Evolutionary conservation across 2,329 filamentous ascomycete species (phyloP), one percentile per base, ranked within the genome.

Genomic region (Curvularia spicifera): DNA sequence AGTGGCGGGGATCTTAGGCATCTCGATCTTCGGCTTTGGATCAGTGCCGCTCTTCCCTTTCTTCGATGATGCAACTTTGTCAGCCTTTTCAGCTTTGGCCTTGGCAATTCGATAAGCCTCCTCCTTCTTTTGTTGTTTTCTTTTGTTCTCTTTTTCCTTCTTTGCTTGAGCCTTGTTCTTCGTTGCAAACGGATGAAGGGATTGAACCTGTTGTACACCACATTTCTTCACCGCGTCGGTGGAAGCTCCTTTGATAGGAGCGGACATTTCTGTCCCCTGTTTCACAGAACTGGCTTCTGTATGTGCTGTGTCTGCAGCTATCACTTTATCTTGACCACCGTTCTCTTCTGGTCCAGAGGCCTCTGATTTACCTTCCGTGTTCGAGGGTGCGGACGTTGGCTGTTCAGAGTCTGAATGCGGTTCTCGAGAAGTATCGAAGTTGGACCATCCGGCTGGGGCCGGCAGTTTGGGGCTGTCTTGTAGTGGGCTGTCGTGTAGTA

Each of bases 121-220:
- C 43, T 59, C 63, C 31, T 66, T 74, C 56, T 64, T 69, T 45
- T 67, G 68, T 18, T 72, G 71, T 53, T 78, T 79, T 57, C 76
- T 77, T 63, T 75, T 77, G 24, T 71, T 69, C 20, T 73, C 64
- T 51, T 64, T 75, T 48, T 76, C 72, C 46, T 71, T 73, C 53
- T 72, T 73, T 22, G 65, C 64, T 39, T 72, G 70, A 15, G 66
- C 52, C 51, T 73, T 75, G 24, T 57, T 67, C 1, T 63, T 51
- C 43, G 69, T 73, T 2, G 69, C 70, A 18, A 71, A 76, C 1
- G 70, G 69, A 33, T 65, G 62, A 8, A 76, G 62, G 4, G 72
- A 75, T 42, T 73, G 64, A 1, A 72, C 69, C 42, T 71, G 68
- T 35, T 70, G 67, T 18, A 65, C 60, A 12, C 70, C 68, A 22